Base-by-base conservation (phyloP, 805 yeast species). In the Pichia insulana region DNA sequence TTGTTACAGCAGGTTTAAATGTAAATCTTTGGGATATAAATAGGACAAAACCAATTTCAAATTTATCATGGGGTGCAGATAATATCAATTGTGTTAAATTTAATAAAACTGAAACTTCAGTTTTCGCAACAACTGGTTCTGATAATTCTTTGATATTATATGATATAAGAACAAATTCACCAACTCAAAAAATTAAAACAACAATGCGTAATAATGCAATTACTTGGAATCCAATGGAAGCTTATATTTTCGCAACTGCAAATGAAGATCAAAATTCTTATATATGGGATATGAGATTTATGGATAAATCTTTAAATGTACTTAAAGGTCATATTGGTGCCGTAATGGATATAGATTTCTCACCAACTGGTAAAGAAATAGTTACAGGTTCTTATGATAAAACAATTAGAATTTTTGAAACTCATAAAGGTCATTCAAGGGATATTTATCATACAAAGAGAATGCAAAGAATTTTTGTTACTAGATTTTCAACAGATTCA, bases 161-260 rank as follows among this genome's bases (percentile, higher is more conserved):
- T 61, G 99, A 92, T 62, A 69, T 86, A 39, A 76, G 98, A 55
- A 86, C 96, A 7, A 79, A 84, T 54, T 74, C 95, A 2, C 96
- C 98, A 12, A 78, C 94, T 5, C 97, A 94, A 63, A 90, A 89
- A 61, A 76, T 90, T 45, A 83, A 83, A 37, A 84, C 92, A 22
- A 68, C 78, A 16, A 70, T 92, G 73, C 73, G 94, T 54, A 84
- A 89, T 16, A 92, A 92, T 62, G 71, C 90, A 37, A 71, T 92
- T 20, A 73, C 88, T 43, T 92, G 97, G 97, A 92, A 92, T 64
- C 99, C 99, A 4, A 85, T 92, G 82, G 97, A 92, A 63, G 95
- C 97, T 2, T 92, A 76, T 65, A 79, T 83, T 57, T 90, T 92
- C 66, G 97, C 89, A 15, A 78, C 85, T 33, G 97, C 87, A 2